Base-by-base conservation (phyloP, 495 filamentous ascomycete genomes). In the Sordaria brevicollis region DNA sequence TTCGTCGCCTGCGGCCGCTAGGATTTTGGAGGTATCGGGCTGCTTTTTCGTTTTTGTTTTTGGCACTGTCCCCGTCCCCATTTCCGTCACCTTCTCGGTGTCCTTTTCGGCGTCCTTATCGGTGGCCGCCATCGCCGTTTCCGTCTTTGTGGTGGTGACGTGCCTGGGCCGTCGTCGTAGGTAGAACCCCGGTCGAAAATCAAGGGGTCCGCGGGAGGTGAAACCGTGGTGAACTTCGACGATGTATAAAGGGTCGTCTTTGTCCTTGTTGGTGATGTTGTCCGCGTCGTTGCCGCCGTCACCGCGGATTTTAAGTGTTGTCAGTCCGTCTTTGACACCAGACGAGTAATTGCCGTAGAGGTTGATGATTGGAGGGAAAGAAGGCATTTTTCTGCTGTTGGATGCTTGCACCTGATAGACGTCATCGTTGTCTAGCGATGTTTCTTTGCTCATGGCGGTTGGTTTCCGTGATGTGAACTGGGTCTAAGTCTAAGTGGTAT, bases 351-450 rank as follows among this genome's bases (percentile, higher is more conserved):
- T 72, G 35, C 35, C 29, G 68, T 72, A 67, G n/a, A 70, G 43
- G 29, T 72, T 72, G 35, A 72, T 70, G 65, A 72, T 13, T 1
- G 71, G 31, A 5, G 68, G 68, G 33, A 72, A 72, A 5, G 71
- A 35, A 33, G 67, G 37, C 17, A 41, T 36, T 5, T n/a, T n/a
- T n/a, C n/a, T n/a, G n/a, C 25, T 39, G n/a, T n/a, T n/a, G n/a
- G n/a, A n/a, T n/a, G n/a, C n/a, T n/a, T n/a, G n/a, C n/a, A n/a
- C n/a, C n/a, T n/a, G n/a, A n/a, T n/a, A n/a, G n/a, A n/a, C 41
- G 41, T n/a, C n/a, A n/a, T 49, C 41, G 19, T 49, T 19, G 41
- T 49, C 41, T 10, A 49, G 19, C 41, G 41, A 49, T 49, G 41
- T 49, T n/a, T n/a, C n/a, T 49, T 11, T 11, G 41, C 41, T 49